Conservation (phyloP, 2,329 filamentous ascomycete species). For the Cladosporium cucumerinum region DNA sequence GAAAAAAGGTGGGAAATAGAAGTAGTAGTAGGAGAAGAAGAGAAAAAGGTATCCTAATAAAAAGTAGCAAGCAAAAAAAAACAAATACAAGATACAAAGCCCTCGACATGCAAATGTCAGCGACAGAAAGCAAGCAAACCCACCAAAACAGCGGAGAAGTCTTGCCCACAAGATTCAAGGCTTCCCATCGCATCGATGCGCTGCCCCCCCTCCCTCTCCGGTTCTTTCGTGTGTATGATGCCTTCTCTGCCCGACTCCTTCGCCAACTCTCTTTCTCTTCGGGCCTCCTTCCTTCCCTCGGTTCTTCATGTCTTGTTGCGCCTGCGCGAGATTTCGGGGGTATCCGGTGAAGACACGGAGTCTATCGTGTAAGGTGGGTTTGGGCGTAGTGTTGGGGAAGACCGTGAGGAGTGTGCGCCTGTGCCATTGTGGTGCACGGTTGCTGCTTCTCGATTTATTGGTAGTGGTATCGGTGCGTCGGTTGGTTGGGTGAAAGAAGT, state of each 20-base stretch:
- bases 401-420: neutral
- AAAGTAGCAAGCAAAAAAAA: neutral
- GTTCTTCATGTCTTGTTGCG: neutral
- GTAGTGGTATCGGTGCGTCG: neutral
- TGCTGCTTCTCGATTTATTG: neutral
- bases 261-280: too few species aligned
- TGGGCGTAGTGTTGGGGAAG: neutral
- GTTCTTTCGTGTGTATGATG: neutral
- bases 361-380: neutral
- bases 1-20: neutral
- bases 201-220: too few species aligned
- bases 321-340: neutral
- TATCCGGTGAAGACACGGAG: neutral
- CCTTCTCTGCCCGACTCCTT: neutral
- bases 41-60: conserved; percentile 12
- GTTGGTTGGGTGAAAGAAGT: neutral
- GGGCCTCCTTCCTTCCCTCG: neutral
- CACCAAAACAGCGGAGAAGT: neutral
- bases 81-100: neutral
- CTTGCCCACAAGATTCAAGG: neutral
- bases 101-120: neutral
- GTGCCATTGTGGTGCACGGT: neutral
- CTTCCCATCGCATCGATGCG: too few species aligned
- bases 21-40: neutral
- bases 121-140: neutral